These are phyloP conservation scores for Sclerotinia glacialis DNA, from an alignment of 2,329 filamentous ascomycete genomes.

Conservation along the genomic window DNA sequence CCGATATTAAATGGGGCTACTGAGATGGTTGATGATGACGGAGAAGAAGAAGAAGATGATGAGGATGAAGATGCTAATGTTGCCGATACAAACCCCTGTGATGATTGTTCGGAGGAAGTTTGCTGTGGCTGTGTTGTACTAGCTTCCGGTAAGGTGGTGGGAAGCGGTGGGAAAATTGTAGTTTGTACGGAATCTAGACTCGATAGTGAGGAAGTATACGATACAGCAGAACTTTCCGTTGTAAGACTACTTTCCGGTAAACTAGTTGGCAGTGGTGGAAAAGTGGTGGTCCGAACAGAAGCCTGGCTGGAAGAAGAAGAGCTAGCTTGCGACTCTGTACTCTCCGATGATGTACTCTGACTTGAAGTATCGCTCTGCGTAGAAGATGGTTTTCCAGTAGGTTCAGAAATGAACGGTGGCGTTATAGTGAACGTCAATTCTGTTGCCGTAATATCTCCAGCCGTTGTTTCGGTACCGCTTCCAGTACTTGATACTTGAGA, in stretches of 20 bases:
- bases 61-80: neutral
- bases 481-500: neutral
- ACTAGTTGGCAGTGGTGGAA: neutral
- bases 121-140: neutral
- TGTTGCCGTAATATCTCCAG: neutral
- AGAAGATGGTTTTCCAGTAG: neutral
- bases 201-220: neutral
- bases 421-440: neutral
- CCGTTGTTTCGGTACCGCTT: neutral
- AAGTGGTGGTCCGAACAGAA: neutral
- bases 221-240: neutral
- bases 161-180: neutral
- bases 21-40: neutral
- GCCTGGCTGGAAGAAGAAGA: neutral
- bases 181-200: neutral
- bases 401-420: neutral
- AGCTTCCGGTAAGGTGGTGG: neutral
- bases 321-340: neutral
- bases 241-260: neutral
- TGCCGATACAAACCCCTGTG: neutral
- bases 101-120: neutral
- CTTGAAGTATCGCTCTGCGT: neutral
- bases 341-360: neutral
- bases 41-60: neutral
- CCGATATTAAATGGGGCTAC: neutral